Evolutionary conservation across 805 yeast genomes (phyloP).

Genomic region (Wickerhamomyces tratensis): DNA sequence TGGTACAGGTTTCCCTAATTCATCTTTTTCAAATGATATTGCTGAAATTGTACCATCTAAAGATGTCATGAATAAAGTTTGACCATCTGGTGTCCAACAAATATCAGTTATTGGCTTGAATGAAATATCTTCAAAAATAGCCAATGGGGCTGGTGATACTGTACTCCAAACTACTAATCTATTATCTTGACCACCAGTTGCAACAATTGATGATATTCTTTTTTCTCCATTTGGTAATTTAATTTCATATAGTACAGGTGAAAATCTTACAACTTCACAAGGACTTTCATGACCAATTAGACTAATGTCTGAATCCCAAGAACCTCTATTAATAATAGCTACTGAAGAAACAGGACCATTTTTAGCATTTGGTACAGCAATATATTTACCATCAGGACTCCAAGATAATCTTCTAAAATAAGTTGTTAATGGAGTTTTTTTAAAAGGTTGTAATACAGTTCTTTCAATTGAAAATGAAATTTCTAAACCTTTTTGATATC

Average conservation of each 20-base stretch:
- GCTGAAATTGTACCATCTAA: slow-evolving; percentile 77
- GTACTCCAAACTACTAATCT: slow-evolving; percentile 87
- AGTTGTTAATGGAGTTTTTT: slow-evolving; percentile 82
- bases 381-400: slow-evolving; percentile 86
- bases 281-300: slow-evolving; percentile 81
- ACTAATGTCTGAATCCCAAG: slow-evolving; percentile 68
- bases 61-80: slow-evolving; percentile 62
- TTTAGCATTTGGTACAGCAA: slow-evolving; percentile 79
- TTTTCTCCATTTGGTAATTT: slow-evolving; percentile 16
- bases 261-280: slow-evolving; percentile 69
- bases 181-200: slow-evolving; percentile 94
- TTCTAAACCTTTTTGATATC: slow-evolving; percentile 73
- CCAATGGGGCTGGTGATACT: slow-evolving; percentile 60
- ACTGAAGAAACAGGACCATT: slow-evolving; percentile 76
- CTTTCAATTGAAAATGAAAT: slow-evolving; percentile 82
- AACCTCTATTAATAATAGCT: slow-evolving; percentile 65
- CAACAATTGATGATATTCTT: slow-evolving; percentile 59
- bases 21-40: slow-evolving; percentile 51
- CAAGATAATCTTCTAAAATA: slow-evolving; percentile 82
- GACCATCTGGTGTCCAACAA: slow-evolving; percentile 82
- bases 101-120: slow-evolving; percentile 79
- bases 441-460: slow-evolving; percentile 75
- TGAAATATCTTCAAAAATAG: slow-evolving; percentile 70
- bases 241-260: slow-evolving; percentile 53
- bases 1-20: slow-evolving; percentile 55